phyloP scores from a whole-genome alignment of 768 basidiomycete genomes.

The Hysterangium stoloniferum region DNA sequence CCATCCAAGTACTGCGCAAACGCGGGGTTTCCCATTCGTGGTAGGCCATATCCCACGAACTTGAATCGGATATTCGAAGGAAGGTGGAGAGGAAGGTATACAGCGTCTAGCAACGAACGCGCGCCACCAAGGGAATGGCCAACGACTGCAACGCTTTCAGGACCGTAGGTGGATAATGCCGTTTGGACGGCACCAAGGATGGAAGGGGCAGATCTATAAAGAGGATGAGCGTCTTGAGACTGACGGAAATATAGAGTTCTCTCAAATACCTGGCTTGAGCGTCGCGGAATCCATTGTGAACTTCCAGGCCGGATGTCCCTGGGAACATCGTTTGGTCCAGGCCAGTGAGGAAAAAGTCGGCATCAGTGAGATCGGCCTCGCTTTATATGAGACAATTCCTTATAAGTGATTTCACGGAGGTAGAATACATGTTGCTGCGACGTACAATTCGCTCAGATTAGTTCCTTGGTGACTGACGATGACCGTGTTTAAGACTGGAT shows the following conservation, averaged over 20 bases:
- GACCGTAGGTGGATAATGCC: constrained; percentile 26
- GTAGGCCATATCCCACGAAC: constrained; percentile 39
- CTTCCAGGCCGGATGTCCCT: constrained; percentile 30
- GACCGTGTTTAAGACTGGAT: constrained; percentile 17
- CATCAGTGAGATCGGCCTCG: constrained; percentile 32
- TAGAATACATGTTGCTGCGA: neutral
- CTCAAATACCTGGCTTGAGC: constrained; percentile 26
- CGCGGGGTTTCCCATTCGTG: constrained; percentile 44
- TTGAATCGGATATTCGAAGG: constrained; percentile 31
- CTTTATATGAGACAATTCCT: constrained; percentile 17
- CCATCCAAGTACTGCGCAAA: constrained; percentile 43
- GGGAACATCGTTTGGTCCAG: constrained; percentile 37
- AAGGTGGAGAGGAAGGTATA: constrained; percentile 48
- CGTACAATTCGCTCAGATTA: constrained; percentile 25
- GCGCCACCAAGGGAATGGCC: constrained; percentile 51
- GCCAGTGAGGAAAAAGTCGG: constrained; percentile 24
- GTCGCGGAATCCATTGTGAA: constrained; percentile 37
- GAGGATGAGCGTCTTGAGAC: neutral
- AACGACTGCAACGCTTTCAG: constrained; percentile 35
- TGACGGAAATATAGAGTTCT: neutral
- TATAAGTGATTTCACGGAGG: neutral
- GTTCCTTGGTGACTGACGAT: constrained; percentile 35
- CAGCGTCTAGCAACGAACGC: constrained; percentile 41
- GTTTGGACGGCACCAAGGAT: constrained; percentile 34
- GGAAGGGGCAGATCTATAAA: constrained; percentile 31